These are phyloP conservation scores for Tolypocladium guangdongense DNA, from an alignment of 2,329 filamentous ascomycete genomes.

Conservation along the genomic window DNA sequence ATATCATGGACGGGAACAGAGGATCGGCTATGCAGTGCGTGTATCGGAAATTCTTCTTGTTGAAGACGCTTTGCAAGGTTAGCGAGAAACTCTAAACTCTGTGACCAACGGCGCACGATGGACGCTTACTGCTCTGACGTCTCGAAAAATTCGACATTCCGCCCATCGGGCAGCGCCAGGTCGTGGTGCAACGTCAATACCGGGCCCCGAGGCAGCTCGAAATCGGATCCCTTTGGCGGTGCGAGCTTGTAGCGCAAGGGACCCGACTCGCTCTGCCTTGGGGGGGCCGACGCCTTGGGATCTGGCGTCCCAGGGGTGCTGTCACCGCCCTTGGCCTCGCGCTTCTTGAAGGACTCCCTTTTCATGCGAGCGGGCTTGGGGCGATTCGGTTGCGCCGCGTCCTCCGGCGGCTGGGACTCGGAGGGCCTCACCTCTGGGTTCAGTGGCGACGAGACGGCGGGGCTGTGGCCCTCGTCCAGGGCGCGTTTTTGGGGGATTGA, in stretches of 20 bases:
- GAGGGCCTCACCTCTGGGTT: slow-evolving; percentile 49
- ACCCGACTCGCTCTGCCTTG: slow-evolving; percentile 31
- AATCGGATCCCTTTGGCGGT: slow-evolving; percentile 51
- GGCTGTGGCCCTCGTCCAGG: slow-evolving; percentile 59
- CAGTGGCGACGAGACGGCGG: slow-evolving; percentile 61
- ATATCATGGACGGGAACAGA: slow-evolving; percentile 72
- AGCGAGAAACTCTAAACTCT: background rate
- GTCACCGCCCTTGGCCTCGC: slow-evolving; percentile 48
- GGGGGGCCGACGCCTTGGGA: slow-evolving; percentile 31
- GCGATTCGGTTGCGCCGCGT: slow-evolving; percentile 26
- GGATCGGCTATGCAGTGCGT: slow-evolving; percentile 85
- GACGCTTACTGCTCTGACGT: slow-evolving; percentile 50
- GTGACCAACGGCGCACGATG: background rate
- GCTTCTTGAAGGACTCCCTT: slow-evolving; percentile 59
- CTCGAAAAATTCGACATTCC: slow-evolving; percentile 47
- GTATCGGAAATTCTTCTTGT: slow-evolving; percentile 73
- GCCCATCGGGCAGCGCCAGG: slow-evolving; percentile 43
- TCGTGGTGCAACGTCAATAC: slow-evolving; percentile 36
- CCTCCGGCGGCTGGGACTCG: slow-evolving; percentile 30
- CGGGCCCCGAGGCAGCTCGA: slow-evolving; percentile 46
- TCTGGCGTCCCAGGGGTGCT: slow-evolving; percentile 48
- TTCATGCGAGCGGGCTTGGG: slow-evolving; percentile 39
- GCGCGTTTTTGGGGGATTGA: slow-evolving; percentile 53
- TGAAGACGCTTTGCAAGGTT: slow-evolving; percentile 36
- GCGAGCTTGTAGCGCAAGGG: slow-evolving; percentile 53